Conservation (phyloP, 129 eudicot species). For the Gnaphalium uliginosum region DNA sequence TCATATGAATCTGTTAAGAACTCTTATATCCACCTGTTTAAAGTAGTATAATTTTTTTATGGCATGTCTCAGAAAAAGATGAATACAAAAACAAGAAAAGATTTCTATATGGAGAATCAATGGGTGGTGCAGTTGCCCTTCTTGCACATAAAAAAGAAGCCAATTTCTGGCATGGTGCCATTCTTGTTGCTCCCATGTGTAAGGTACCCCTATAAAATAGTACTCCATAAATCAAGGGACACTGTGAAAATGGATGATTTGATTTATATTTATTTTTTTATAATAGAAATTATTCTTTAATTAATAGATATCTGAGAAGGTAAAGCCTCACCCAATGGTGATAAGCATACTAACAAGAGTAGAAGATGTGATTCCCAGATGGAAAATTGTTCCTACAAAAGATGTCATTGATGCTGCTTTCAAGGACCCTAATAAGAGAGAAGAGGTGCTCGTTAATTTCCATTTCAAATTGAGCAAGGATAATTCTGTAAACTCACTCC, state of each 20-base stretch:
- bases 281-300: background rate
- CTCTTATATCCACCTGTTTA: background rate
- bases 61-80: constrained; percentile 41
- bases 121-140: constrained; percentile 98
- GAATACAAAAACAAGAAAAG: constrained; percentile 66
- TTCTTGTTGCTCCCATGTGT: constrained; percentile 97
- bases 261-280: background rate
- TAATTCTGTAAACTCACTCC: constrained; percentile 13
- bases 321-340: constrained; percentile 92
- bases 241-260: background rate
- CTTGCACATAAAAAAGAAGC: constrained; percentile 77
- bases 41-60: background rate
- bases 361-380: constrained; percentile 81
- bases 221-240: background rate
- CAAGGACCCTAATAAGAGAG: constrained; percentile 87
- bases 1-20: background rate
- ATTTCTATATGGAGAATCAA: constrained; percentile 91
- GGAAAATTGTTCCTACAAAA: constrained; percentile 95
- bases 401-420: constrained; percentile 93
- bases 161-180: constrained; percentile 86
- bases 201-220: constrained; percentile 49
- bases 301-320: constrained; percentile 83
- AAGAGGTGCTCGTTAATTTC: constrained; percentile 46
- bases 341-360: constrained; percentile 63
- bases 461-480: background rate